Base-by-base conservation (phyloP, 164 flowering plant genomes). In the Aristolochia contorta region DNA sequence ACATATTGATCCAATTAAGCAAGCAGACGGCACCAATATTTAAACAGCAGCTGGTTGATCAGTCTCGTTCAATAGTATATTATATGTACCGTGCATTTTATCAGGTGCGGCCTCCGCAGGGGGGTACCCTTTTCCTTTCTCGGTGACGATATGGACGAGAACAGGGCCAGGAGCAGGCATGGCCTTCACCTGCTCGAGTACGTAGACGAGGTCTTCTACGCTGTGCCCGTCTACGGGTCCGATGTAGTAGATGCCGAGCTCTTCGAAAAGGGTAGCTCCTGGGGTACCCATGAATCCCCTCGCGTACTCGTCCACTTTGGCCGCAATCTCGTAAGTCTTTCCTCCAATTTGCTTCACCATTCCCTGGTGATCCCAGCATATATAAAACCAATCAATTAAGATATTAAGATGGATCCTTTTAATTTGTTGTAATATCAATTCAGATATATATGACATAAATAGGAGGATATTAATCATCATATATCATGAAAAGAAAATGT, bases 61-160 rank as follows among this genome's bases (percentile, higher is more conserved):
- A n/a, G n/a, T n/a, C n/a, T n/a, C n/a, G n/a, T n/a, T n/a, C n/a
- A n/a, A n/a, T n/a, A n/a, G n/a, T n/a, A n/a, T n/a, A n/a, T n/a
- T n/a, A n/a, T n/a, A n/a, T n/a, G n/a, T 53, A 80, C 80, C 82
- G 51, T 81, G 82, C 80, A 75, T 73, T 49, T 75, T 79, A 50
- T 77, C 82, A 0, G 80, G 63, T 0, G 82, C 78, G 0, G 32
- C 51, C 64, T 81, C 77, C 2, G 85, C 82, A 0, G 79, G 79
- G 41, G 85, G 63, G 46, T 81, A 79, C 13, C 85, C 82, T 62
- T 75, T 77, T 46, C 85, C 85, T 65, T 81, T 79, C 69, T 81
- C 79, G 0, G 85, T 79, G 23, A 75, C 51, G 4, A 79, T 59
- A 46, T 81, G 85, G 24, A 81, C 65, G 8, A 79, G 70, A 20